These are phyloP conservation scores for Secale cereale DNA, from an alignment of 176 grass and related monocot species.

Conservation along the genomic window DNA sequence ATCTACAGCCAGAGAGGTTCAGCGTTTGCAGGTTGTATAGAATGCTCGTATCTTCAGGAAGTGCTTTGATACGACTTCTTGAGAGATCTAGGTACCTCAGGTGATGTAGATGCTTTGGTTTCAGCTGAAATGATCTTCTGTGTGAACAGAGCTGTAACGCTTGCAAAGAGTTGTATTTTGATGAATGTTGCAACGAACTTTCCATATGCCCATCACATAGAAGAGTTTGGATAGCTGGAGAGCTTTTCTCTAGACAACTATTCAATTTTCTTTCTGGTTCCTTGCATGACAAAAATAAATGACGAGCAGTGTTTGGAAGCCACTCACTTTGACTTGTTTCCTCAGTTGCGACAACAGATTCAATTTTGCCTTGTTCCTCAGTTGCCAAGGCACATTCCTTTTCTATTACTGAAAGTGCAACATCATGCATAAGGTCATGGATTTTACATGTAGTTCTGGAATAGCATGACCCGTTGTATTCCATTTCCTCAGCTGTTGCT, in stretches of 20 bases:
- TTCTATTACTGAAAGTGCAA: background rate
- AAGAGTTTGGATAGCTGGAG: background rate
- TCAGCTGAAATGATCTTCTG: background rate
- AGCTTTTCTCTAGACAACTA: background rate
- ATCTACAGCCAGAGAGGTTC: too few relatives aligned
- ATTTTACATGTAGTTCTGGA: background rate
- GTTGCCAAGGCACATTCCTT: background rate
- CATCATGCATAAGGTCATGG: slow-evolving; percentile 2
- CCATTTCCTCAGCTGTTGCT: accelerated
- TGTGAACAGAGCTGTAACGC: background rate
- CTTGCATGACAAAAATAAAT: background rate
- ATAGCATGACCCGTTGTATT: accelerated
- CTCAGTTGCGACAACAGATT: background rate
- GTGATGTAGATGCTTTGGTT: background rate
- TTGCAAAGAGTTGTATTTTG: background rate
- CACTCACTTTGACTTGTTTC: background rate
- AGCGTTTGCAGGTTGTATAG: too few relatives aligned
- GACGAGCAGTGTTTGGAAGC: background rate
- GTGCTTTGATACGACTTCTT: too few relatives aligned
- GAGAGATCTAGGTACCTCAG: too few relatives aligned
- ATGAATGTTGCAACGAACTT: background rate
- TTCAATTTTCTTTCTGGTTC: background rate
- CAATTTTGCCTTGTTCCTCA: too few relatives aligned
- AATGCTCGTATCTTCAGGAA: too few relatives aligned
- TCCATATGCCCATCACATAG: background rate